Conservation (phyloP, 805 yeast genomes). For the Saccharomycopsis javanensis region DNA sequence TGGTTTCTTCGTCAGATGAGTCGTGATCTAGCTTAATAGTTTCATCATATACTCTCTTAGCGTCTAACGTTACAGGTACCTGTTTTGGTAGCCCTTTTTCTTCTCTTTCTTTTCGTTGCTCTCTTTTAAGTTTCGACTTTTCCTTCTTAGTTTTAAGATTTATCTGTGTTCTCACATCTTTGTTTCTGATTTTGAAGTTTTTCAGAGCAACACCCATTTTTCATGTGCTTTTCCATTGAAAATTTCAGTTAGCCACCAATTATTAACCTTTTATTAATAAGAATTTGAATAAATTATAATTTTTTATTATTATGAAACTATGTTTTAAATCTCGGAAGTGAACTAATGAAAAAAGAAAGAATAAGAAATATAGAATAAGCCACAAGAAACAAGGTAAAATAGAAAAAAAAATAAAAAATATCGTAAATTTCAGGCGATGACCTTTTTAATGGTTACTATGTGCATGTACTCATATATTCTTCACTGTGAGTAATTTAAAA, state of each 20-base stretch:
- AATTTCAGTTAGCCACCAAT: no score
- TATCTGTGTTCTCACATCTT: conserved; percentile 13
- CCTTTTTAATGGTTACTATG: background rate
- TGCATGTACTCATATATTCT: no score
- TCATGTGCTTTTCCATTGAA: background rate
- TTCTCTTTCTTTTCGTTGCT: conserved; percentile 65
- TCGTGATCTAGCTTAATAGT: conserved; percentile 39
- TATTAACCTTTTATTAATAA: no score
- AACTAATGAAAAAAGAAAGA: background rate
- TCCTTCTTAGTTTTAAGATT: conserved; percentile 15
- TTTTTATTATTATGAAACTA: background rate
- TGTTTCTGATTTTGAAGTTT: conserved; percentile 17
- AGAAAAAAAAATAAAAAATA: background rate
- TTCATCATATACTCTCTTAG: conserved; percentile 79
- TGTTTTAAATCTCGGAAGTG: no score
- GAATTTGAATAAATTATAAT: background rate
- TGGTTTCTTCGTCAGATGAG: conserved; percentile 17
- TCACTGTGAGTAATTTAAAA: background rate
- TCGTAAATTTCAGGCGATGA: background rate
- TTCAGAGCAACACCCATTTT: conserved; percentile 13
- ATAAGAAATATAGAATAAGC: background rate
- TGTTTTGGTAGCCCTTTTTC: conserved; percentile 71
- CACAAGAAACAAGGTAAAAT: no score
- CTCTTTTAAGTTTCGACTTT: conserved; percentile 25
- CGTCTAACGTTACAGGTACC: conserved; percentile 74